These are phyloP conservation scores for Phytopythium ostracodes DNA, from an alignment of 352 stramenopile genomes.

Conservation along the genomic window DNA sequence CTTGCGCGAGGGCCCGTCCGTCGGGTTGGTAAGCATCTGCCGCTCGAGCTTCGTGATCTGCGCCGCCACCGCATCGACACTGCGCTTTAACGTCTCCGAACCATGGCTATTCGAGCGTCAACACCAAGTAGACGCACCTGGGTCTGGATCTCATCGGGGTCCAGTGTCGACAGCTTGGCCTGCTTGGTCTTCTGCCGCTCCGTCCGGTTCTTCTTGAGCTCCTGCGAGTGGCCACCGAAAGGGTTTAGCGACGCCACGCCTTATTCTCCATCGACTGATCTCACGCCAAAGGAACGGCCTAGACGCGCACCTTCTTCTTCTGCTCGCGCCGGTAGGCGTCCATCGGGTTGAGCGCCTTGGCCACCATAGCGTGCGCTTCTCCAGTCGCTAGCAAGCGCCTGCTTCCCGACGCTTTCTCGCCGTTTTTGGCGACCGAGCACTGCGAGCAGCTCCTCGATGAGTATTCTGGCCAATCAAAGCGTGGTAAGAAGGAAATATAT, in stretches of 20 bases:
- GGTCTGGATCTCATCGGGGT: conserved; percentile 45
- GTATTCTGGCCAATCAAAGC: not conserved
- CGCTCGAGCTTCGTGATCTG: conserved; percentile 63
- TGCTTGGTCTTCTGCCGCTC: conserved; percentile 62
- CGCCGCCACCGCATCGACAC: not conserved
- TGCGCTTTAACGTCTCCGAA: too few relatives aligned
- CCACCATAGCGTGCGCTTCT: conserved; percentile 25
- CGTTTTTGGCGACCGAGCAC: too few relatives aligned
- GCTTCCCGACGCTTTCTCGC: too few relatives aligned
- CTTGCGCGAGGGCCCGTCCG: conserved; percentile 65
- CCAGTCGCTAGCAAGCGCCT: not conserved
- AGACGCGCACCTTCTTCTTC: conserved; percentile 62
- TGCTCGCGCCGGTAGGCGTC: conserved; percentile 69
- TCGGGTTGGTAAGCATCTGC: conserved; percentile 51
- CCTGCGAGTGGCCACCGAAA: conserved; percentile 13
- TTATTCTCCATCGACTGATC: too few relatives aligned
- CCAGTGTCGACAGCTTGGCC: conserved; percentile 51
- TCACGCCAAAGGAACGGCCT: not conserved
- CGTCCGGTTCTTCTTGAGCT: conserved; percentile 71
- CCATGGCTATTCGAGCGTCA: too few relatives aligned
- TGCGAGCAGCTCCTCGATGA: not conserved
- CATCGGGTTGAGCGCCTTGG: conserved; percentile 64
- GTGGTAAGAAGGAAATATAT: not conserved
- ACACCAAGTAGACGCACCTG: conserved; percentile 17
- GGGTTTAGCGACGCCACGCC: not conserved